Evolutionary conservation across 2,329 filamentous ascomycete species (phyloP).

Genomic region (Didymella glomerata): DNA sequence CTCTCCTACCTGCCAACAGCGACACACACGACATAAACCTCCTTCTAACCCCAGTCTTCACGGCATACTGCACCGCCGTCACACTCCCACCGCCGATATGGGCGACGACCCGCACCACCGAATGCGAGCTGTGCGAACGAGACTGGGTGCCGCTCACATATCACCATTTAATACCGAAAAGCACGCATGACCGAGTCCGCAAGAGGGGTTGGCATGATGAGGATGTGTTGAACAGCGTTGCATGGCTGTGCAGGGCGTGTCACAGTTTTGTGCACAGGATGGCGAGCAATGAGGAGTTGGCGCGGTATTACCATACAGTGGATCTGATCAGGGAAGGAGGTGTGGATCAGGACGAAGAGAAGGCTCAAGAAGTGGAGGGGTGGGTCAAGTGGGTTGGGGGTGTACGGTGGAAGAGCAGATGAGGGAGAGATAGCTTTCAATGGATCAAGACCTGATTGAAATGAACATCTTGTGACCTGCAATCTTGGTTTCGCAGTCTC

Average conservation of each 20-base stretch:
- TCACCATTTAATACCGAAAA: slow-evolving; percentile 84
- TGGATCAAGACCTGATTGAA: no score
- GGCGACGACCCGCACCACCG: slow-evolving; percentile 61
- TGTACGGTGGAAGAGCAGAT: slow-evolving; percentile 73
- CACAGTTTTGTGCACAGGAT: slow-evolving; percentile 83
- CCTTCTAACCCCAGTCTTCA: slow-evolving; percentile 71
- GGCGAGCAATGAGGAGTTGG: slow-evolving; percentile 79
- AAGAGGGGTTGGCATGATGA: slow-evolving; percentile 81
- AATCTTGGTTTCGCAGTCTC: background rate
- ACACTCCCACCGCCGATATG: slow-evolving; percentile 72
- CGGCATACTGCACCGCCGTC: slow-evolving; percentile 66
- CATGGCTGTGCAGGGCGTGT: slow-evolving; percentile 86
- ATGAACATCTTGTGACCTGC: background rate
- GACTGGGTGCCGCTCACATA: slow-evolving; percentile 81
- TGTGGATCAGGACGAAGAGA: slow-evolving; percentile 69
- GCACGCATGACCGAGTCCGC: slow-evolving; percentile 76
- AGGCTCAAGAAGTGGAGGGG: slow-evolving; percentile 73
- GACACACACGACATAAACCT: slow-evolving; percentile 52
- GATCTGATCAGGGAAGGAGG: slow-evolving; percentile 74
- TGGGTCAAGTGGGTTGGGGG: slow-evolving; percentile 78
- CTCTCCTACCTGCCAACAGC: slow-evolving; percentile 61
- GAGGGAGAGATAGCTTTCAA: background rate
- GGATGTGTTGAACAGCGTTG: slow-evolving; percentile 79
- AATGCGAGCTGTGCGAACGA: slow-evolving; percentile 79
- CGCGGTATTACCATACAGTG: slow-evolving; percentile 75